These are phyloP conservation scores for Lumnitzera racemosa DNA, from an alignment of 345 rosid species.

Conservation along the genomic window DNA sequence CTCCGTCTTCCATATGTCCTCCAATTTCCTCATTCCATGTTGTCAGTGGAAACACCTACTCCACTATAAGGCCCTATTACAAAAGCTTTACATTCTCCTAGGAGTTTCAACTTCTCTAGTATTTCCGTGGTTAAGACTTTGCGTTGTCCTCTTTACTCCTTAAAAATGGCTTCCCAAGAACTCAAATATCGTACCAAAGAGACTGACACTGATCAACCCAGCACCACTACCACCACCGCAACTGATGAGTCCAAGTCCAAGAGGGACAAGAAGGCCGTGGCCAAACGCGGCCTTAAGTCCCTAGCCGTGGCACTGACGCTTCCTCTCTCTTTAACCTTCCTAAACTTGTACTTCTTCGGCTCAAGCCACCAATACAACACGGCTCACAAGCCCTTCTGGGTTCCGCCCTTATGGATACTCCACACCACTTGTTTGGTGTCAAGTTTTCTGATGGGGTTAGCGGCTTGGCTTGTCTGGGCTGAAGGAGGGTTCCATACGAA, in stretches of 20 bases:
- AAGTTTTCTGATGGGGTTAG: conserved; percentile 57
- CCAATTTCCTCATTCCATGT: too few relatives aligned
- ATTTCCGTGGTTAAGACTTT: background rate
- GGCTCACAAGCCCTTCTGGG: conserved; percentile 30
- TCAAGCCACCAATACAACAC: conserved; percentile 15
- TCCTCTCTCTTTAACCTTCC: conserved; percentile 53
- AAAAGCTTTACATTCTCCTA: too few relatives aligned
- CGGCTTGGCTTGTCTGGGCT: conserved; percentile 93
- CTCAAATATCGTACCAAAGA: conserved; percentile 44
- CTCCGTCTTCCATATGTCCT: too few relatives aligned
- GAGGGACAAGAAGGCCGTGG: conserved; percentile 44
- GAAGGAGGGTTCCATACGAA: conserved; percentile 73
- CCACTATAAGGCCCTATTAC: too few relatives aligned
- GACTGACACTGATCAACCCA: conserved; percentile 2
- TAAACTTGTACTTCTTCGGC: conserved; percentile 45
- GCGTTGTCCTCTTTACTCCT: background rate
- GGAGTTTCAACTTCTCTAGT: too few relatives aligned
- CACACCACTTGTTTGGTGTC: conserved; percentile 41
- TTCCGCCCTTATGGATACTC: conserved; percentile 60
- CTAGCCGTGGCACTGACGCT: conserved; percentile 48
- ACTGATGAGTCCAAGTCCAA: conserved; percentile 10
- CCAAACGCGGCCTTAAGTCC: conserved; percentile 64
- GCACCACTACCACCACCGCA: conserved; percentile 9
- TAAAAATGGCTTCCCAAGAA: conserved; percentile 48
- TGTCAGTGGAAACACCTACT: too few relatives aligned